Evolutionary conservation across 1,139 yeast species (phyloP).

Genomic region (Scheffersomyces illinoinensis): DNA sequence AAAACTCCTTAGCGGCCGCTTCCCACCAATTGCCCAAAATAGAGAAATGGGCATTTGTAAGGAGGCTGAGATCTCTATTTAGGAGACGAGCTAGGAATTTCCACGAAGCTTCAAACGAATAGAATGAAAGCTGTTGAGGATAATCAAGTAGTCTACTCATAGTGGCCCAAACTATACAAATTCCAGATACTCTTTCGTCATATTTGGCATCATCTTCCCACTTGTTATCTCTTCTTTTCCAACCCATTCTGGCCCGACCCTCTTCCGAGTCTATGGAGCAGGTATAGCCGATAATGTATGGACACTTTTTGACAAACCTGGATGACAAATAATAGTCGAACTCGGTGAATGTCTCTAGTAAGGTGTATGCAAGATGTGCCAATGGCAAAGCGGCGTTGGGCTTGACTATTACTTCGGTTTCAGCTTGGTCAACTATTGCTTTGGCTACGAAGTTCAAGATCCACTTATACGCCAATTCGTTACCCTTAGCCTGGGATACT

Average conservation of each 20-base stretch:
- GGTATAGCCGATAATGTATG: constrained; percentile 78
- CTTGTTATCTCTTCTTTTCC: constrained; percentile 63
- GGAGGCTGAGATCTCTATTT: constrained; percentile 50
- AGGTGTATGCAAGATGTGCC: constrained; percentile 60
- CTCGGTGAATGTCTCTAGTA: constrained; percentile 62
- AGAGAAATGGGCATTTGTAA: constrained; percentile 71
- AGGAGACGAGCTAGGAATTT: constrained; percentile 65
- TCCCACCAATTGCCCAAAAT: constrained; percentile 93
- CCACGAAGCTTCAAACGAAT: constrained; percentile 63
- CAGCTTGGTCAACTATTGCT: constrained; percentile 87
- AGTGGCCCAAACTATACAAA: constrained; percentile 76
- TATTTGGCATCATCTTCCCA: constrained; percentile 83
- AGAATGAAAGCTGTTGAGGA: constrained; percentile 14
- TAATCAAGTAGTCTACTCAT: constrained; percentile 49
- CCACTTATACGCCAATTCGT: constrained; percentile 65
- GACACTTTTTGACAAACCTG: constrained; percentile 88
- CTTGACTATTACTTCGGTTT: constrained; percentile 82
- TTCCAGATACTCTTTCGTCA: constrained; percentile 85
- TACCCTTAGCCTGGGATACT: constrained; percentile 45
- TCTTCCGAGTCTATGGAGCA: constrained; percentile 77
- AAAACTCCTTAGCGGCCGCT: constrained; percentile 61
- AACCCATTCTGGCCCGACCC: constrained; percentile 85
- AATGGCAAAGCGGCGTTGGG: constrained; percentile 80
- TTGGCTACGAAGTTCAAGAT: constrained; percentile 80
- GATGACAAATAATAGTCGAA: constrained; percentile 70